Evolutionary conservation across 2,329 filamentous ascomycete species (phyloP).

Genomic region (Fusarium stilboides): DNA sequence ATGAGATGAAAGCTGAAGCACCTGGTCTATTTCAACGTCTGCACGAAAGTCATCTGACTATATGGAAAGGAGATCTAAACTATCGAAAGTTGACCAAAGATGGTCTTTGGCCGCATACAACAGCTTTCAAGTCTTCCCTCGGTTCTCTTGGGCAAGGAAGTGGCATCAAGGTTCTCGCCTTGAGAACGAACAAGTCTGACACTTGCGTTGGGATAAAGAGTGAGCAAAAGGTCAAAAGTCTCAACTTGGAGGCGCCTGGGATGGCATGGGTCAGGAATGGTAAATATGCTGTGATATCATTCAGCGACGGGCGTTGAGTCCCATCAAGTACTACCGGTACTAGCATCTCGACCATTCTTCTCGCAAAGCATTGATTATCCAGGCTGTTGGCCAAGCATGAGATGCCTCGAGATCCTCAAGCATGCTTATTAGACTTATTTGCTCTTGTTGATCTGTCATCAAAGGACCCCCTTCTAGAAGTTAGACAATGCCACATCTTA

Average conservation of each 20-base stretch:
- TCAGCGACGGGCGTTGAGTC: conserved; percentile 2
- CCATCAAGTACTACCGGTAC: neutral
- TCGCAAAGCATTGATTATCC: conserved; percentile 13
- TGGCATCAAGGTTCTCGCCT: conserved; percentile 1
- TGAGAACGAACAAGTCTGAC: conserved; percentile 21
- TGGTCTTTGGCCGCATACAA: conserved; percentile 13
- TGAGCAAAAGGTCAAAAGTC: conserved; percentile 3
- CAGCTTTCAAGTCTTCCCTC: conserved; percentile 9
- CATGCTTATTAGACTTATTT: conserved; percentile 3
- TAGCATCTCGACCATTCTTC: conserved; percentile 13
- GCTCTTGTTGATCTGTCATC: conserved; percentile 7
- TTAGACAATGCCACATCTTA: neutral
- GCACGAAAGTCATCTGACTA: conserved; percentile 4
- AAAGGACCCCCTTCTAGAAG: conserved; percentile 2
- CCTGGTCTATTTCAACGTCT: conserved; percentile 2
- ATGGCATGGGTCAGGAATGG: conserved; percentile 13
- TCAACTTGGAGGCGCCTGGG: neutral
- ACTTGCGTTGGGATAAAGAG: conserved; percentile 15
- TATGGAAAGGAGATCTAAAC: conserved; percentile 24
- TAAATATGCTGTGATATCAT: conserved; percentile 18
- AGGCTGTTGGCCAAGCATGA: conserved; percentile 18
- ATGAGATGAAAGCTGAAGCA: conserved; percentile 5
- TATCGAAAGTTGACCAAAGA: conserved; percentile 24
- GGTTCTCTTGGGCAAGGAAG: conserved; percentile 8
- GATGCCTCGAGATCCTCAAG: conserved; percentile 12